A percentile compares a stretch with the other conserved stretches of the same genome.
Evolutionary conservation across 2,329 filamentous ascomycete species (phyloP).

Genomic region (Penicillium vulpinum): DNA sequence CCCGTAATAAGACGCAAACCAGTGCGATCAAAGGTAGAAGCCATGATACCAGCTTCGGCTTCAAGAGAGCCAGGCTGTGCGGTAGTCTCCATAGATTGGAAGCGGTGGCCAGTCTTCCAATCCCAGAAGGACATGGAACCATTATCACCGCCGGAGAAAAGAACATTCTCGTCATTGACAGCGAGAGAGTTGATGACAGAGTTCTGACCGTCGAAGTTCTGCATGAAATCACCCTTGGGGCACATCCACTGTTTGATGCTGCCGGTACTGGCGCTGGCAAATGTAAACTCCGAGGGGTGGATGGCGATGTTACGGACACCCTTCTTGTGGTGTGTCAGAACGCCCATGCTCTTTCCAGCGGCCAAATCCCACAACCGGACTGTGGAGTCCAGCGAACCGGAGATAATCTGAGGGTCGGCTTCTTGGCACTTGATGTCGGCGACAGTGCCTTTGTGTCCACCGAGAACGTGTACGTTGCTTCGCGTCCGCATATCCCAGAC

Average conservation of each 20-base stretch:
- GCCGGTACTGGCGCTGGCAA: constrained; percentile 85
- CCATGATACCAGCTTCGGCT: constrained; percentile 93
- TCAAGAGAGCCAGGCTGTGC: constrained; percentile 93
- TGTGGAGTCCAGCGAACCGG: constrained; percentile 86
- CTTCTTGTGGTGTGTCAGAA: constrained; percentile 98
- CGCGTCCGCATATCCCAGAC: constrained; percentile 99
- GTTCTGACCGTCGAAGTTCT: constrained; percentile 97
- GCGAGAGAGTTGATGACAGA: constrained; percentile 92
- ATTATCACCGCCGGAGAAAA: constrained; percentile 95
- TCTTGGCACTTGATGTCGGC: constrained; percentile 90
- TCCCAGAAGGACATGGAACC: constrained; percentile 98
- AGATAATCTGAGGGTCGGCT: constrained; percentile 93
- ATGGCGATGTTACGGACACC: constrained; percentile 80
- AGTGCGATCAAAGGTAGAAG: constrained; percentile 85
- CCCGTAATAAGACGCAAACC: constrained; percentile 88
- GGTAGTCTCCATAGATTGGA: constrained; percentile 84
- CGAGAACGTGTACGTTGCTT: constrained; percentile 90
- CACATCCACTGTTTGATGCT: constrained; percentile 99
- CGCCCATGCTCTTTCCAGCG: constrained; percentile 92
- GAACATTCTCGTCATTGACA: constrained; percentile 90
- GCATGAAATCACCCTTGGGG: constrained; percentile 97
- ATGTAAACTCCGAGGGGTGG: constrained; percentile 93
- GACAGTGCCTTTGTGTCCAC: constrained; percentile 88
- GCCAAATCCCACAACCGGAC: constrained; percentile 94
- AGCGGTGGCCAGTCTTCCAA: constrained; percentile 94